phyloP scores from a whole-genome alignment of 345 rosid species.

The Gossypium raimondii region DNA sequence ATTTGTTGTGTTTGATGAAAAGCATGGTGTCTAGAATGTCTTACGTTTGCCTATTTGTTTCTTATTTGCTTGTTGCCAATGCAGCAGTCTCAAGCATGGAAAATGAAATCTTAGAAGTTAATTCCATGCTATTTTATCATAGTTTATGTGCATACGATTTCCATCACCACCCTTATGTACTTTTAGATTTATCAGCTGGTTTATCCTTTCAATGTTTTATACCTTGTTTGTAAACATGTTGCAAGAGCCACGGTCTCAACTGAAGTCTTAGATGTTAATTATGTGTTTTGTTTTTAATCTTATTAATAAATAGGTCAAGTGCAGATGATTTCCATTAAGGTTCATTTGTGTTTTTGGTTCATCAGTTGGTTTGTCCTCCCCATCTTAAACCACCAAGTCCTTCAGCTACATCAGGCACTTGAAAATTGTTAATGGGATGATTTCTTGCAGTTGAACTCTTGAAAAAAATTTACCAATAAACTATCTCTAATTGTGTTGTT shows the following conservation, averaged over 20 bases:
- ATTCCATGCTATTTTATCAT: neutral
- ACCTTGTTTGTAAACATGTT: neutral
- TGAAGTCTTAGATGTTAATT: slow-evolving; percentile 8
- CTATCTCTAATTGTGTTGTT: neutral
- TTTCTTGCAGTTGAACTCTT: neutral
- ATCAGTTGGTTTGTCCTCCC: slow-evolving; percentile 1
- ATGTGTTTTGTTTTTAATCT: neutral
- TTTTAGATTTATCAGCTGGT: neutral
- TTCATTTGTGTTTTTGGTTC: neutral
- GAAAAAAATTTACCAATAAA: neutral
- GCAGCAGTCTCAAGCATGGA: neutral
- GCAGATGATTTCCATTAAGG: neutral
- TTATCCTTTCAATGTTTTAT: neutral
- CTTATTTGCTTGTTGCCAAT: neutral
- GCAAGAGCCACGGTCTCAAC: neutral
- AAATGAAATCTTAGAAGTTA: neutral
- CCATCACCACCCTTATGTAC: neutral
- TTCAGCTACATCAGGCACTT: neutral
- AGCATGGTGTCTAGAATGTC: neutral
- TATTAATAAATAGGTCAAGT: neutral
- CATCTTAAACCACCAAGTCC: neutral
- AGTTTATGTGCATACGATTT: neutral
- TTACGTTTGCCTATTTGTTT: neutral
- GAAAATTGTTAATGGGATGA: neutral
- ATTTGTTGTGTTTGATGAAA: neutral